A percentile compares a stretch with the other conserved stretches of the same genome.
These are phyloP conservation scores for Botryosphaeria dothidea DNA, from an alignment of 2,329 filamentous ascomycete species.

Conservation along the genomic window DNA sequence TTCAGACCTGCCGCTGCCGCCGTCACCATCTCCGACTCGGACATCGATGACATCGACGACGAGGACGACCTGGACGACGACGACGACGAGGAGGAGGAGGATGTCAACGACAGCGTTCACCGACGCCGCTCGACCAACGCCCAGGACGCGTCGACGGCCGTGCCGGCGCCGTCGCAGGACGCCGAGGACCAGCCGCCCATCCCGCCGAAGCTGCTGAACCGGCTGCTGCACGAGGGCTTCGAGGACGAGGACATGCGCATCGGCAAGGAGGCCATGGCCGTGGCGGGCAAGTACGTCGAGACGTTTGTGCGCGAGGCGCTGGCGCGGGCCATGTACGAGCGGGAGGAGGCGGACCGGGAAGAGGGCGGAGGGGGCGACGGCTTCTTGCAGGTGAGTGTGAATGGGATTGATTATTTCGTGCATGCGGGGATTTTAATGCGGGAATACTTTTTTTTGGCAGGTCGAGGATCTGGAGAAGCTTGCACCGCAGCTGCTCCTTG, in stretches of 20 bases:
- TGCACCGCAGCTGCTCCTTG: conserved; percentile 79
- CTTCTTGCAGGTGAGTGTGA: conserved; percentile 65
- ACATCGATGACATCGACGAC: too few species aligned
- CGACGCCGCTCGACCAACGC: conserved; percentile 20
- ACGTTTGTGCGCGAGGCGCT: conserved; percentile 89
- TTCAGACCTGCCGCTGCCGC: conserved; percentile 29
- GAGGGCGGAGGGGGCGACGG: conserved; percentile 47
- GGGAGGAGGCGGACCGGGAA: conserved; percentile 47
- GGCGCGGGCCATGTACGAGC: conserved; percentile 73
- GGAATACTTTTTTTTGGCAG: conserved; percentile 43
- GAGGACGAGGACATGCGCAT: conserved; percentile 69
- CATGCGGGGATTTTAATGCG: too few species aligned
- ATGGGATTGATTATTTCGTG: too few species aligned
- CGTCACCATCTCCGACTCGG: conserved; percentile 31
- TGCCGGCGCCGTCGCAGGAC: conserved; percentile 22
- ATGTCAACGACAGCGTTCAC: conserved; percentile 24
- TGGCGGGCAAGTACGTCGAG: conserved; percentile 84
- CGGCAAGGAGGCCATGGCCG: conserved; percentile 72
- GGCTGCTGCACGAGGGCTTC: conserved; percentile 79
- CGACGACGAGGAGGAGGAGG: conserved; percentile 27
- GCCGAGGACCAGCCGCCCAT: conserved; percentile 49
- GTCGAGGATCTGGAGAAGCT: conserved; percentile 89
- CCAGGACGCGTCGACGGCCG: background rate
- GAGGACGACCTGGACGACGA: too few species aligned
- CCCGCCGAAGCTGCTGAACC: conserved; percentile 71